Percentiles rank a stretch among this genome's conserved stretches.
Conservation (phyloP, 768 basidiomycete genomes). For the Clavulina sp. region DNA sequence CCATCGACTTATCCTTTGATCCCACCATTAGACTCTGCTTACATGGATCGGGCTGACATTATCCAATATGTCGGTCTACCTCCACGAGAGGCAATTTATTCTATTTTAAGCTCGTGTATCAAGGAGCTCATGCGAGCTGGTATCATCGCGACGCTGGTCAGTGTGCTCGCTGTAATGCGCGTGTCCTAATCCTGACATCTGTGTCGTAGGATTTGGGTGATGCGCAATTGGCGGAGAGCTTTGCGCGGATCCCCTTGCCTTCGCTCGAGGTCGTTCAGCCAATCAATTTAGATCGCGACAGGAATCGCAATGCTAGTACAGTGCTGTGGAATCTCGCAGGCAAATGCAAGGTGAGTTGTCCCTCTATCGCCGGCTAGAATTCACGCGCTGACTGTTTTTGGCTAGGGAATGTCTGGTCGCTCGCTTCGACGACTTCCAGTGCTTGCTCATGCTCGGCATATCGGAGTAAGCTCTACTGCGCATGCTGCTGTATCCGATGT, state of each 20-base stretch:
- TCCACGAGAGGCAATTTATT: constrained; percentile 79
- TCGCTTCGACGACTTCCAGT: constrained; percentile 87
- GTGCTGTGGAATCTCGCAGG: constrained; percentile 50
- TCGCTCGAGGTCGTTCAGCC: not conserved
- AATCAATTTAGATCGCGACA: not conserved
- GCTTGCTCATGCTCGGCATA: constrained; percentile 71
- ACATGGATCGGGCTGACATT: constrained; percentile 93
- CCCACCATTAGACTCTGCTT: constrained; percentile 56
- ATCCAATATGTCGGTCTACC: constrained; percentile 89
- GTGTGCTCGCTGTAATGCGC: constrained; percentile 15
- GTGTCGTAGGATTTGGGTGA: not conserved
- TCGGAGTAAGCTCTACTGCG: constrained; percentile 17
- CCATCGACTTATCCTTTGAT: not conserved
- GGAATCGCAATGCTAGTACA: constrained; percentile 24
- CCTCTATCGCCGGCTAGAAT: not conserved
- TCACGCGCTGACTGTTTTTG: not conserved
- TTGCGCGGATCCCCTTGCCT: no score
- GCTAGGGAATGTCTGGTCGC: constrained; percentile 79
- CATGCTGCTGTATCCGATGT: constrained; percentile 21
- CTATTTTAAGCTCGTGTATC: constrained; percentile 72
- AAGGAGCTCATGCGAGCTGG: constrained; percentile 60
- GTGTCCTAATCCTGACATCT: not conserved
- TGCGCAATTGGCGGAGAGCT: not conserved
- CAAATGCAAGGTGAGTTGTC: constrained; percentile 51
- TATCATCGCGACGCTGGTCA: constrained; percentile 45